Base-by-base conservation (phyloP, 2,329 filamentous ascomycete species). In the Elsinoe necatrix region DNA sequence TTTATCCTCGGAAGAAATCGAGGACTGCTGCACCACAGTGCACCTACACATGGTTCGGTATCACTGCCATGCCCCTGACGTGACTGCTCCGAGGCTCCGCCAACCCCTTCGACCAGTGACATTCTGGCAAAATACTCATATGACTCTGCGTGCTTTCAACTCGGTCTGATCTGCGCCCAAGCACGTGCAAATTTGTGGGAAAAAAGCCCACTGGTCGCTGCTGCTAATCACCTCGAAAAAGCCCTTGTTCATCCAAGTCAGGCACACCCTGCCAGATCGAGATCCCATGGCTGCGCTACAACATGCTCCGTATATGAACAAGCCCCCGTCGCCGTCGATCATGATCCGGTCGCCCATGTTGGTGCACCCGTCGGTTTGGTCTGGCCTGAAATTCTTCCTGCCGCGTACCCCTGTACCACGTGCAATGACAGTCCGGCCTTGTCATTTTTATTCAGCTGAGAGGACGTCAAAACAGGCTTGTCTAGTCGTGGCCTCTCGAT, bases 181-280 rank as follows among this genome's bases (percentile, higher is more conserved):
- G 29, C 48, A 52, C 48, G 48, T 52, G 48, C 48, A 18, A 23
- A 21, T 11, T 20, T 23, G 21, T 23, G 11, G 45, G 45, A 34
- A 29, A 18, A 11, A 11, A 31, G 45, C 45, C 29, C 21, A 50
- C n/a, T 34, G 45, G 45, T 31, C 20, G 29, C 9, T 39, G n/a
- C 31, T 52, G 20, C 41, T 45, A 14, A 14, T 45, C 20, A 23
- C 18, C 18, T 21, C 29, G n/a, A 9, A 8, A 7, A 23, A 52
- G 27, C 48, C 48, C 31, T 37, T 11, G 23, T 29, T 52, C 12
- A 12, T 31, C 12, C 48, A 52, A 35, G 48, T 52, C 48, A 37
- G 48, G 48, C 48, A 52, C 48, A 37, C 21, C 14, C 31, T 18
- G 31, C 27, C 48, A 31, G 48, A 52, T 52, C 48, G 48, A 52